Base-by-base conservation (phyloP, 768 basidiomycete genomes). In the Tricholoma hemisulphureum region DNA sequence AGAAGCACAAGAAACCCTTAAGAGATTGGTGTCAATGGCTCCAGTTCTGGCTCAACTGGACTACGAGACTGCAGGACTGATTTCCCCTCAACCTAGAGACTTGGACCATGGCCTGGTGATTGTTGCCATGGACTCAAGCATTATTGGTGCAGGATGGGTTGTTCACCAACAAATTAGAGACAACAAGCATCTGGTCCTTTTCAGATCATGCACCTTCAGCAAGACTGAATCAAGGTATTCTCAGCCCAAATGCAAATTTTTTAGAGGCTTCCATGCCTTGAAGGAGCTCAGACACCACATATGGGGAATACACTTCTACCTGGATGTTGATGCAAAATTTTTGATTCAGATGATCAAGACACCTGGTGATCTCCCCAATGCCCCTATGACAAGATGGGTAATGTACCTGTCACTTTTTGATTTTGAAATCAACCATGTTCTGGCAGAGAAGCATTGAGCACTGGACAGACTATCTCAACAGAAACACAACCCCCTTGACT, bases 331-430 rank as follows among this genome's bases (percentile, higher is more conserved):
- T n/a, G n/a, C n/a, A n/a, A n/a, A n/a, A n/a, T n/a, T n/a, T n/a
- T n/a, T 80, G 4, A 69, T 62, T 21, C 68, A 70, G 8, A 77
- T 76, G 76, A 57, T 79, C 3, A 68, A 46, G 26, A 74, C 65
- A 3, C 69, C 72, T 6, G 78, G 78, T 59, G 75, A n/a, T n/a
- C n/a, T n/a, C n/a, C n/a, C n/a, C n/a, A n/a, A n/a, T n/a, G n/a
- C n/a, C n/a, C n/a, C n/a, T n/a, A n/a, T n/a, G n/a, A n/a, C n/a
- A n/a, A n/a, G n/a, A n/a, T n/a, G n/a, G n/a, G n/a, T n/a, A n/a
- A n/a, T n/a, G n/a, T n/a, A n/a, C n/a, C n/a, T n/a, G n/a, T n/a
- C n/a, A n/a, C n/a, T n/a, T n/a, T n/a, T n/a, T n/a, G n/a, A n/a
- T n/a, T n/a, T n/a, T n/a, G n/a, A n/a, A n/a, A n/a, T n/a, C n/a